Evolutionary conservation across 2,329 filamentous ascomycete species (phyloP).

Genomic region (Cercospora berteroae): DNA sequence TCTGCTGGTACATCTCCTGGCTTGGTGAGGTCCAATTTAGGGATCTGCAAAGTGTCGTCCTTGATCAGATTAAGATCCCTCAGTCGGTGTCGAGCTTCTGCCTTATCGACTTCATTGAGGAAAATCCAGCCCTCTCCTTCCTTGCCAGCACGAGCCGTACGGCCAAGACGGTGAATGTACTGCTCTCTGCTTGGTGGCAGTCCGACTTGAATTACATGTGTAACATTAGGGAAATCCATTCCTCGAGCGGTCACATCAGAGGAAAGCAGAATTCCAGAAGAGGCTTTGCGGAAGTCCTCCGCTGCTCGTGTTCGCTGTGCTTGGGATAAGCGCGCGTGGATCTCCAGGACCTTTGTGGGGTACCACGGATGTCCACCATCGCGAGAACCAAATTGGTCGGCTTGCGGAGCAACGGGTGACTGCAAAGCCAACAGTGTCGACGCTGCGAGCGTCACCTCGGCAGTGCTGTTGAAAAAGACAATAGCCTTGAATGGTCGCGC

Average conservation of each 20-base stretch:
- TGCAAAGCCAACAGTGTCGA: conserved; percentile 53
- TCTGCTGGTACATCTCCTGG: conserved; percentile 43
- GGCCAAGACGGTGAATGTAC: conserved; percentile 54
- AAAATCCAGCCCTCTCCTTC: conserved; percentile 70
- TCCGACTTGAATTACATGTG: conserved; percentile 53
- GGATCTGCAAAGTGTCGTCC: conserved; percentile 52
- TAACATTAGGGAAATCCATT: conserved; percentile 55
- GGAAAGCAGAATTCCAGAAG: conserved; percentile 52
- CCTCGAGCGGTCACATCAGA: conserved; percentile 54
- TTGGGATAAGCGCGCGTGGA: conserved; percentile 80
- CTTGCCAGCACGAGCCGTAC: conserved; percentile 65
- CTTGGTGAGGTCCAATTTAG: conserved; percentile 49
- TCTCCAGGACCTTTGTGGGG: conserved; percentile 53
- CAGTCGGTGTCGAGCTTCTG: conserved; percentile 53
- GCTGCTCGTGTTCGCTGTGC: conserved; percentile 65
- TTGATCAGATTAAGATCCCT: conserved; percentile 60
- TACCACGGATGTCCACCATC: conserved; percentile 31
- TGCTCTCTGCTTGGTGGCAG: conserved; percentile 47
- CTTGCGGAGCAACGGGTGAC: conserved; percentile 15
- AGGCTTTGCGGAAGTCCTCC: conserved; percentile 66
- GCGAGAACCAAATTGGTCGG: conserved; percentile 33
- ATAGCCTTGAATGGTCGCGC: conserved; percentile 86
- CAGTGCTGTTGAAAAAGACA: conserved; percentile 80
- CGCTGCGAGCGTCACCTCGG: conserved; percentile 64
- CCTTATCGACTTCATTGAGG: conserved; percentile 55